These are phyloP conservation scores for Calonectria naviculata DNA, from an alignment of 2,329 filamentous ascomycete genomes.

Conservation along the genomic window DNA sequence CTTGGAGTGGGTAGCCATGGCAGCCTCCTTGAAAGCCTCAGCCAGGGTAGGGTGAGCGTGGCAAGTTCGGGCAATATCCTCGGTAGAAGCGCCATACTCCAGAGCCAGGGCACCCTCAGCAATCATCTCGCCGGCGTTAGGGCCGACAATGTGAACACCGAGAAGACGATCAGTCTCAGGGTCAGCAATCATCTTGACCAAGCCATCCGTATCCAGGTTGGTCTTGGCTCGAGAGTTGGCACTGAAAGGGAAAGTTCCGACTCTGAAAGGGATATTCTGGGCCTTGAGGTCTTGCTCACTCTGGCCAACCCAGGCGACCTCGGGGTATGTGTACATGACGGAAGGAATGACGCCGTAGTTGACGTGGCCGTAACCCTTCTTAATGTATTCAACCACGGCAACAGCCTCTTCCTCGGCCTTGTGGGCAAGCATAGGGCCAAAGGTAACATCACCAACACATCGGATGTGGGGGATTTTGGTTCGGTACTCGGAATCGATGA, in stretches of 20 bases:
- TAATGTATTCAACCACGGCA: constrained; percentile 95
- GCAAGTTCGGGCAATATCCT: constrained; percentile 94
- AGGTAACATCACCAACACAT: constrained; percentile 94
- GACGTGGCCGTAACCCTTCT: constrained; percentile 97
- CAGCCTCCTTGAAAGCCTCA: constrained; percentile 99
- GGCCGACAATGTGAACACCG: constrained; percentile 95
- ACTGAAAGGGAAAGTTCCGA: constrained; percentile 95
- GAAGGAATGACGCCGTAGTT: constrained; percentile 98
- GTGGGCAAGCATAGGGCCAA: constrained; percentile 98
- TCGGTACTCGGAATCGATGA: constrained; percentile 99
- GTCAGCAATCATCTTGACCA: constrained; percentile 98
- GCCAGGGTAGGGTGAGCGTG: constrained; percentile 96
- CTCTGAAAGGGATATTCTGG: constrained; percentile 88
- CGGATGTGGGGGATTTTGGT: constrained; percentile 98
- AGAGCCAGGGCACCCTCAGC: constrained; percentile 94
- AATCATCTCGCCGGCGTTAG: constrained; percentile 99
- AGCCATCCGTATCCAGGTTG: constrained; percentile 93
- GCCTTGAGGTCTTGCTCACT: constrained; percentile 96
- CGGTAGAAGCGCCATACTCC: constrained; percentile 95
- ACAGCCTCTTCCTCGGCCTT: constrained; percentile 99
- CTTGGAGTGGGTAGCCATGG: constrained; percentile 96
- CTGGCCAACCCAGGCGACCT: constrained; percentile 98
- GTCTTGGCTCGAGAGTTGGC: constrained; percentile 99
- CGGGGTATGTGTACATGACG: constrained; percentile 99
- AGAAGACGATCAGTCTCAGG: constrained; percentile 96